Evolutionary conservation across 495 filamentous ascomycete species (phyloP), one percentile per base, ranked within the genome.

Genomic region (Staphylotrichum tortipilum): DNA sequence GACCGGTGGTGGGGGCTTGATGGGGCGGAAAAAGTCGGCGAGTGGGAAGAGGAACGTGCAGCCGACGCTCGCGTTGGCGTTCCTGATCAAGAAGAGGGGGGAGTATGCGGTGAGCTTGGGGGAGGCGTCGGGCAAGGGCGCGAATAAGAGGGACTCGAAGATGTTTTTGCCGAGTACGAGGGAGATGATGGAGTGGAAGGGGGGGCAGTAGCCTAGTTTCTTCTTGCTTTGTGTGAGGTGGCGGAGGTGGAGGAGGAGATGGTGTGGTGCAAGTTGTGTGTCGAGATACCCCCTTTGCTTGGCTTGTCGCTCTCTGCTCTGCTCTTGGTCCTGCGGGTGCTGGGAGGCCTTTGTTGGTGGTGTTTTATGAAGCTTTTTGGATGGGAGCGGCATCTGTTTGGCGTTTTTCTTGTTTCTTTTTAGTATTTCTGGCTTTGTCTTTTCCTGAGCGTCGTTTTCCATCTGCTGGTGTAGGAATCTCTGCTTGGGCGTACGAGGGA

Each of bases 131-230:
- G 12, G 19, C 33, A 49, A 22, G 9, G 19, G 26, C 8, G 38
- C 36, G 18, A 17, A 19, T 0, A 52, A 42, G 54, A 47, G 47
- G 31, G 56, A 45, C 1, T 47, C 51, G 2, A 47, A 50, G 22
- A 22, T 53, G 37, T 65, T 63, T 10, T 42, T 63, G 53, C 62
- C 62, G 11, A 61, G 42, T 8, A 63, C 61, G 11, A 55, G 43
- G 58, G 62, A 65, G 55, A 63, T 65, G 5, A 44, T 63, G 62
- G 57, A 57, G 51, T 65, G 62, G 62, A 65, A 56, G 55, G 57
- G 53, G 38, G 46, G n/a, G 3, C 10, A 33, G 19, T n/a, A n/a
- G n/a, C n/a, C n/a, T n/a, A n/a, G n/a, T n/a, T n/a, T n/a, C n/a
- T n/a, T n/a, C n/a, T n/a, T n/a, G n/a, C n/a, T n/a, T n/a, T n/a